Percentiles rank a stretch among this genome's conserved stretches.
These are phyloP conservation scores for Jasminum sambac DNA, from an alignment of 257 asterid genomes.

Conservation along the genomic window DNA sequence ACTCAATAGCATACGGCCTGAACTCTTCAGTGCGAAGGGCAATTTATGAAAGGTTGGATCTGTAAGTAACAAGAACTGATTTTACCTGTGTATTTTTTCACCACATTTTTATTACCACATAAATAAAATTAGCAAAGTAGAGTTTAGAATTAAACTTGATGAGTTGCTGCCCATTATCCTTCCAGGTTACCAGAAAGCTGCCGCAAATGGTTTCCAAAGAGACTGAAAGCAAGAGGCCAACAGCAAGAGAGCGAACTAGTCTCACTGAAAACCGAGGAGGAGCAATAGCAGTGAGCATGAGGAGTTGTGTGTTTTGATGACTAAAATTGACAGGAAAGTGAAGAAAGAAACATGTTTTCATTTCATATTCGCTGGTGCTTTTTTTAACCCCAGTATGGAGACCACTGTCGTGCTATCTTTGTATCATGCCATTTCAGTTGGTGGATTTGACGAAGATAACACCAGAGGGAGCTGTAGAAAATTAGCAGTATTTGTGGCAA, in stretches of 20 bases:
- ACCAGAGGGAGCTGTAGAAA: not conserved
- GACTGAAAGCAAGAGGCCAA: conserved; percentile 65
- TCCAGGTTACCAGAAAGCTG: conserved; percentile 85
- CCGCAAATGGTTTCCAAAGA: conserved; percentile 77
- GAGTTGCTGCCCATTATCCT: conserved; percentile 1
- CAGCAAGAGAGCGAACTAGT: conserved; percentile 82
- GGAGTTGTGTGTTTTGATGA: conserved; percentile 28
- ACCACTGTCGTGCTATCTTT: too few relatives aligned
- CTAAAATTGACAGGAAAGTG: conserved; percentile 19
- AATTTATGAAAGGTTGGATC: conserved; percentile 78
- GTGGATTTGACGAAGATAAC: not conserved
- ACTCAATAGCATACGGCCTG: conserved; percentile 93
- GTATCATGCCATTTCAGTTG: not conserved
- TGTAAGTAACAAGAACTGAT: conserved; percentile 52
- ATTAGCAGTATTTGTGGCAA: not conserved
- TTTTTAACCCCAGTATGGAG: not conserved
- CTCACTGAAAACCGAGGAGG: conserved; percentile 50
- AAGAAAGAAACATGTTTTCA: not conserved
- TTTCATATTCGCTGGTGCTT: not conserved
- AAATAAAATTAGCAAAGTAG: not conserved
- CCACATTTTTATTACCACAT: not conserved
- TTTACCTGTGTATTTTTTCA: not conserved
- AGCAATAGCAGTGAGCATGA: conserved; percentile 30
- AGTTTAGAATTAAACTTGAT: not conserved
- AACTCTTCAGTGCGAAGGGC: conserved; percentile 93